Percentiles rank a stretch among this genome's conserved stretches.
phyloP scores from a whole-genome alignment of 805 yeast genomes.

The Lipomyces sp. region DNA sequence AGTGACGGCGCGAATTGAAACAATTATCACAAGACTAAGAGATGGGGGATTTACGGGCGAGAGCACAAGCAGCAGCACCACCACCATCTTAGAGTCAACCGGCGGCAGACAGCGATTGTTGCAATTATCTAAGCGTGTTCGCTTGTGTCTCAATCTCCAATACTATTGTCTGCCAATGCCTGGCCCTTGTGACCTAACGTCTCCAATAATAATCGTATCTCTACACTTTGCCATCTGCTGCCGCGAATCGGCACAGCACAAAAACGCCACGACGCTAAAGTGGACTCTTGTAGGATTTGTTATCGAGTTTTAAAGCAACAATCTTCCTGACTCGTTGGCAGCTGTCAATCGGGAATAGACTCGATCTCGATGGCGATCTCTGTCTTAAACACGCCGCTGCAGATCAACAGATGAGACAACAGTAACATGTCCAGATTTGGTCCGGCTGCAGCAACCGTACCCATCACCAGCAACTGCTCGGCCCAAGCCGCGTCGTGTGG shows the following conservation, averaged over 20 bases:
- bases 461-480: no score
- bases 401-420: neutral
- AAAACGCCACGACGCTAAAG: no score
- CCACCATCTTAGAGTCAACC: no score
- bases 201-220: neutral
- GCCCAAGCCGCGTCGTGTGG: neutral
- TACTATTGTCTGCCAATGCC: neutral
- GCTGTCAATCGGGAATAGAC: neutral
- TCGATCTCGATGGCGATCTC: neutral
- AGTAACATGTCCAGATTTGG: neutral
- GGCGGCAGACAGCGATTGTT: no score
- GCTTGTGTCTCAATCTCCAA: neutral
- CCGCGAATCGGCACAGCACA: no score
- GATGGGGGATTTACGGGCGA: neutral
- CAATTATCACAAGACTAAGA: no score
- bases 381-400: neutral
- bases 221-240: no score
- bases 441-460: neutral
- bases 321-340: neutral
- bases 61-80: neutral
- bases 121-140: no score
- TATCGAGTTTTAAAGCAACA: neutral
- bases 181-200: neutral
- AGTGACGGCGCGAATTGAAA: no score
- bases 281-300: no score